Conservation (phyloP, 306 rosid species). For the Cucurbita moschata region DNA sequence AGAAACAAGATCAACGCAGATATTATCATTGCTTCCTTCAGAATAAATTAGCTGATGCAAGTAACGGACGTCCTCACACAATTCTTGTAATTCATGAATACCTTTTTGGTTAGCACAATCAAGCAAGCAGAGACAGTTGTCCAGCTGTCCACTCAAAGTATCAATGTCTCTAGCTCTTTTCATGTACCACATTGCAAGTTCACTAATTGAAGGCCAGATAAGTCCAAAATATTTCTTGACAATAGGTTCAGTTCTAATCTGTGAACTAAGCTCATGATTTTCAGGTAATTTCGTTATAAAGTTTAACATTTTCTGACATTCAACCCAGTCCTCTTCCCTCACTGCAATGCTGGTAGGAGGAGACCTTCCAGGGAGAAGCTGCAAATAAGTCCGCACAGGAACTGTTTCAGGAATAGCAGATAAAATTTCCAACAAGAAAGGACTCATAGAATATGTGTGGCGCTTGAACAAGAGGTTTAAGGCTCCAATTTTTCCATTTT, state of each 20-base stretch:
- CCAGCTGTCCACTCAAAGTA: slow-evolving; percentile 75
- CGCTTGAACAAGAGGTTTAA: slow-evolving; percentile 79
- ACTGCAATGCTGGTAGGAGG: slow-evolving; percentile 62
- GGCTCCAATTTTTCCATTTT: slow-evolving; percentile 92
- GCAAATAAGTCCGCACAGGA: slow-evolving; percentile 73
- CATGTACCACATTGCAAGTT: slow-evolving; percentile 64
- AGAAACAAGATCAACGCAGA: slow-evolving; percentile 39
- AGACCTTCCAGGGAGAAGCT: slow-evolving; percentile 88
- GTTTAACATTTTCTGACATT: slow-evolving; percentile 62
- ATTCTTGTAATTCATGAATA: slow-evolving; percentile 52
- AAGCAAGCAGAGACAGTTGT: slow-evolving; percentile 64
- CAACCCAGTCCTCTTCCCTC: slow-evolving; percentile 98
- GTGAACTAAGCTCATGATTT: slow-evolving; percentile 34
- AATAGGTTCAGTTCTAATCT: slow-evolving; percentile 71
- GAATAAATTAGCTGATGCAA: slow-evolving; percentile 69
- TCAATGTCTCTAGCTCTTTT: slow-evolving; percentile 76
- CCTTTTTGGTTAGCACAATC: slow-evolving; percentile 70
- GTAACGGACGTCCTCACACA: slow-evolving; percentile 55
- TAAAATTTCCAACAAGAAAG: slow-evolving; percentile 58
- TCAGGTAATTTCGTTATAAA: slow-evolving; percentile 34
- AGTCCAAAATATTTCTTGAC: slow-evolving; percentile 53
- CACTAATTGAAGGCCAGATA: slow-evolving; percentile 70
- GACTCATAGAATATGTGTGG: slow-evolving; percentile 73
- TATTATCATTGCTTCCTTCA: slow-evolving; percentile 38
- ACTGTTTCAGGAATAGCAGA: slow-evolving; percentile 89